A percentile compares a stretch with the other conserved stretches of the same genome.
These are phyloP conservation scores for Speleostelium caveatum DNA, from an alignment of 78 protist genomes.

Conservation along the genomic window DNA sequence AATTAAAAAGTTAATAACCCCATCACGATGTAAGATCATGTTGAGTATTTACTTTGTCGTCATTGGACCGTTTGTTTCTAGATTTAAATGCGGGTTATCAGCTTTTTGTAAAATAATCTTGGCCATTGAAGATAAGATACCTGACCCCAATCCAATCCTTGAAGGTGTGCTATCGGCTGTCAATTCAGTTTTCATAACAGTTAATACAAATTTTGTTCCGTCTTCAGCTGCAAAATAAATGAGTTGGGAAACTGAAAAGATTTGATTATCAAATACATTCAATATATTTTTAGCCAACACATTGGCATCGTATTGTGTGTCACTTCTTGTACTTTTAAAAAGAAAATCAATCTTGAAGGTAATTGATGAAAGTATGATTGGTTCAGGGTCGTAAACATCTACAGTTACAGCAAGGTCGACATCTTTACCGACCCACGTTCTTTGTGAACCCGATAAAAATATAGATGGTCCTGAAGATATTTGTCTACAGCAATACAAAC, in stretches of 20 bases:
- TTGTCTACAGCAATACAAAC: neutral
- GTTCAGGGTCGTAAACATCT: slow-evolving; percentile 28
- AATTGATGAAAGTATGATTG: neutral
- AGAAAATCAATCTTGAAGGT: slow-evolving; percentile 53
- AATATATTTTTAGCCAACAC: neutral
- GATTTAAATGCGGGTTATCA: slow-evolving; percentile 21
- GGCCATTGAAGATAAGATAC: slow-evolving; percentile 53
- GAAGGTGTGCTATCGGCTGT: neutral
- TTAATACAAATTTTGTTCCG: neutral
- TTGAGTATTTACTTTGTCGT: no score
- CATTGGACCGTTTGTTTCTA: slow-evolving; percentile 52
- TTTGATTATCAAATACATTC: slow-evolving; percentile 10
- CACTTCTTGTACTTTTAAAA: slow-evolving; percentile 13
- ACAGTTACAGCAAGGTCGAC: neutral
- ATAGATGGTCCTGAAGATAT: slow-evolving; percentile 12
- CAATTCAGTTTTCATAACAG: neutral
- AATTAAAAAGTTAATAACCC: no score
- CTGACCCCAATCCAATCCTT: neutral
- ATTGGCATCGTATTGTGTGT: neutral
- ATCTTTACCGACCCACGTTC: slow-evolving; percentile 50
- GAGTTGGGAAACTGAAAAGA: slow-evolving; percentile 17
- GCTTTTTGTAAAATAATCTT: slow-evolving; percentile 19
- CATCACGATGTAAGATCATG: neutral
- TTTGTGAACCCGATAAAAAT: slow-evolving; percentile 39
- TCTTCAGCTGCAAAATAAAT: neutral